Percentiles rank a stretch among this genome's conserved stretches.
Evolutionary conservation across 2,329 filamentous ascomycete species (phyloP).

Genomic region (Colletotrichum spinosum): DNA sequence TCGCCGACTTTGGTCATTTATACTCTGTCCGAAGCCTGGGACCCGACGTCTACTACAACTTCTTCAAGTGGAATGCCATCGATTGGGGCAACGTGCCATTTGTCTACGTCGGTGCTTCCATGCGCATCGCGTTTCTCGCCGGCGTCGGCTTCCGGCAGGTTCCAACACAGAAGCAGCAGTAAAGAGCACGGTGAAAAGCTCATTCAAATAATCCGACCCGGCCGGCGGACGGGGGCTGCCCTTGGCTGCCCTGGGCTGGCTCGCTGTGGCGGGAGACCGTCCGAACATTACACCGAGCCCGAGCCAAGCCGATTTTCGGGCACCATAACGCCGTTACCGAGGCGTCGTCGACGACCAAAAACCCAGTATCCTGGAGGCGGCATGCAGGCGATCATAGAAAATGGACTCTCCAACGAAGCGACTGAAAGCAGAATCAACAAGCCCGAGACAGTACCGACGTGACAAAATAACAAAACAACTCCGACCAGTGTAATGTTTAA

Average conservation of each 20-base stretch:
- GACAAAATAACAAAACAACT: background rate
- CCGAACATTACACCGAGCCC: conserved; percentile 34
- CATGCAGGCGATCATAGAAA: background rate
- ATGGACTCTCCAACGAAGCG: background rate
- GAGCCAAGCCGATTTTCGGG: conserved; percentile 21
- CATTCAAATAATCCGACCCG: conserved; percentile 4
- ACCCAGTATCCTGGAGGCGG: background rate
- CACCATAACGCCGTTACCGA: conserved; percentile 18
- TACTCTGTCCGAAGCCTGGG: conserved; percentile 74
- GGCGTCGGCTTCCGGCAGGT: conserved; percentile 61
- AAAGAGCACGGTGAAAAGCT: conserved; percentile 1
- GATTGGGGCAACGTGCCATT: conserved; percentile 77
- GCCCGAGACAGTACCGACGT: conserved; percentile 34
- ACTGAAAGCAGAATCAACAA: conserved; percentile 7
- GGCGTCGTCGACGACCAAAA: background rate
- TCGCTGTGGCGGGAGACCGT: conserved; percentile 14
- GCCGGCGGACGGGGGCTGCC: background rate
- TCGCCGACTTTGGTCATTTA: conserved; percentile 83
- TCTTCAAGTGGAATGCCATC: conserved; percentile 73
- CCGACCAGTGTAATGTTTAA: background rate
- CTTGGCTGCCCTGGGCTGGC: too few species aligned
- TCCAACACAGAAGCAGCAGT: conserved; percentile 37
- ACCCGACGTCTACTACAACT: conserved; percentile 71
- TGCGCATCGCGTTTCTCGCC: conserved; percentile 69
- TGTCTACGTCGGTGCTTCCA: conserved; percentile 73